Percentiles rank a stretch among this genome's conserved stretches.
phyloP scores from a whole-genome alignment of 2,329 filamentous ascomycete genomes.

The Blastomyces gilchristii region DNA sequence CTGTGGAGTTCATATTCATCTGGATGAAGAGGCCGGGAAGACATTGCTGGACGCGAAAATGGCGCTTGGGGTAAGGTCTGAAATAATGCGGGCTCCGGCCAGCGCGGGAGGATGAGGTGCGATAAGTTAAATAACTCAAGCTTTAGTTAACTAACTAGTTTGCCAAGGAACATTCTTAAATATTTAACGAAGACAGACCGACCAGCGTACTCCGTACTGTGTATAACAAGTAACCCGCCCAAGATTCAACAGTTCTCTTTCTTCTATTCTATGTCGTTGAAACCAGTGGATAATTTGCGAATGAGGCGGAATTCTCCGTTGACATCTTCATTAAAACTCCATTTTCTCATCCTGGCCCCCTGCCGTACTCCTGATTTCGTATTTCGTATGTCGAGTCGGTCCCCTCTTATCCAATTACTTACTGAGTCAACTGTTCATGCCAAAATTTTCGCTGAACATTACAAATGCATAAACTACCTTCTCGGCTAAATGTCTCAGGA shows the following conservation, averaged over 20 bases:
- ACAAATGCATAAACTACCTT: background rate
- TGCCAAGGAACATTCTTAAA: background rate
- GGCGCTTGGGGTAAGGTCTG: background rate
- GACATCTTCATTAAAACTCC: too few relatives aligned
- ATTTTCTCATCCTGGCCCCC: too few relatives aligned
- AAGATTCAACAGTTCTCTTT: too few relatives aligned
- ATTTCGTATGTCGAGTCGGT: background rate
- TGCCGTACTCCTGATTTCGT: background rate
- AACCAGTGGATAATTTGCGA: too few relatives aligned
- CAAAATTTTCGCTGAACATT: background rate
- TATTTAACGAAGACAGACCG: too few relatives aligned
- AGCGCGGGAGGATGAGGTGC: background rate
- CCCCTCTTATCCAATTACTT: too few relatives aligned
- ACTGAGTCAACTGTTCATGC: background rate
- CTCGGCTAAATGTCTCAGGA: background rate
- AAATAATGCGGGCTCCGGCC: background rate
- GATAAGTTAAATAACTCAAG: too few relatives aligned
- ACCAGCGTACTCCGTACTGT: too few relatives aligned
- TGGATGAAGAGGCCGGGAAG: conserved; percentile 30
- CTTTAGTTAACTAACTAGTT: background rate
- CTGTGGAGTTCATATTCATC: conserved; percentile 34
- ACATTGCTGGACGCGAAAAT: conserved; percentile 28
- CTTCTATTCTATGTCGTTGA: too few relatives aligned
- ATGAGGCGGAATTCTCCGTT: too few relatives aligned
- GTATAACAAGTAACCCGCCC: too few relatives aligned